Evolutionary conservation across 2,329 filamentous ascomycete species (phyloP).

Genomic region (Chrysosporium keratinophilum): DNA sequence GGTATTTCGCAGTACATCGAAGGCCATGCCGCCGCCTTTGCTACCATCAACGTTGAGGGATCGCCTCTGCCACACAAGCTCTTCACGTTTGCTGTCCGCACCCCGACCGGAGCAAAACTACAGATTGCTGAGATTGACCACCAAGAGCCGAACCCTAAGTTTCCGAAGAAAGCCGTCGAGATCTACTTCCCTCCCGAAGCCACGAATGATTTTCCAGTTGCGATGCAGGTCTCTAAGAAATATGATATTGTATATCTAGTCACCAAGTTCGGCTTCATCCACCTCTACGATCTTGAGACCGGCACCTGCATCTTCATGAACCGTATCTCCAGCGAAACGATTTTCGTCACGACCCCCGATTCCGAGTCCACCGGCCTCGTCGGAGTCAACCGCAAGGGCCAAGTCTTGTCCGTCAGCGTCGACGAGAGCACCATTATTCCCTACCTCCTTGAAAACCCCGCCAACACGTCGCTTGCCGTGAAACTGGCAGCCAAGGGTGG

Average conservation of each 20-base stretch:
- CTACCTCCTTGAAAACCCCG: conserved; percentile 92
- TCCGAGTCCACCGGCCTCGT: conserved; percentile 77
- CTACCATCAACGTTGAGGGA: conserved; percentile 76
- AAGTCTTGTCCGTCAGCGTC: conserved; percentile 86
- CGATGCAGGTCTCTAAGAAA: conserved; percentile 91
- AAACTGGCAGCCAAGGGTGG: conserved; percentile 93
- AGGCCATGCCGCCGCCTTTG: conserved; percentile 91
- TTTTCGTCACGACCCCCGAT: conserved; percentile 87
- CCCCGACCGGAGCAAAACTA: conserved; percentile 80
- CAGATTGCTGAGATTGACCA: conserved; percentile 98
- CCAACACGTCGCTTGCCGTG: conserved; percentile 84
- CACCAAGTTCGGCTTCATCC: conserved; percentile 98
- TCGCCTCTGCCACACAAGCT: conserved; percentile 85
- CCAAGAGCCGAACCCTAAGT: conserved; percentile 74
- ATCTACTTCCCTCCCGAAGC: conserved; percentile 96
- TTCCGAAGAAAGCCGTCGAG: conserved; percentile 92
- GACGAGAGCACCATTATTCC: conserved; percentile 86
- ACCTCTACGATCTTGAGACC: conserved; percentile 94
- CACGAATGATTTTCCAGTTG: conserved; percentile 92
- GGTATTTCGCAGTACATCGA: conserved; percentile 97
- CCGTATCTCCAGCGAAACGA: conserved; percentile 96
- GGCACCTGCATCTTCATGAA: conserved; percentile 98
- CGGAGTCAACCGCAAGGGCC: conserved; percentile 93
- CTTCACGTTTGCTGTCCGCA: conserved; percentile 91
- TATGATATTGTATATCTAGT: conserved; percentile 96